Evolutionary conservation across 768 basidiomycete species (phyloP).

Genomic region (Lyophyllum atratum): DNA sequence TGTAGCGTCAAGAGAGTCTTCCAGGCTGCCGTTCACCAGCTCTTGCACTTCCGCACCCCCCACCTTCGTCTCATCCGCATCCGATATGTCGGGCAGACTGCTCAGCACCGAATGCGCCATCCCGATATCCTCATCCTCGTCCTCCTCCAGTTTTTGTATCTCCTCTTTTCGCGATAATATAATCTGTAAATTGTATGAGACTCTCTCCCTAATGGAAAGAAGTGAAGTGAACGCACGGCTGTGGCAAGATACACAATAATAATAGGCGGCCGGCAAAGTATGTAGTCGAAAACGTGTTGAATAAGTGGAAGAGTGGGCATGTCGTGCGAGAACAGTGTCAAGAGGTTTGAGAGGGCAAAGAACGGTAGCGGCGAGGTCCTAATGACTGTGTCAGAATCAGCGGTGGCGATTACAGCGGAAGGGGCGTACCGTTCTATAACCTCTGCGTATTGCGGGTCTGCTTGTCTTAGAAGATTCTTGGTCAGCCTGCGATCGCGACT

Average conservation of each 20-base stretch:
- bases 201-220: not conserved
- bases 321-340: slow-evolving; percentile 93
- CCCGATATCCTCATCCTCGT: slow-evolving; percentile 58
- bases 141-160: slow-evolving; percentile 58
- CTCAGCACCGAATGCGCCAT: slow-evolving; percentile 80
- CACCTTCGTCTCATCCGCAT: not conserved
- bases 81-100: slow-evolving; percentile 59
- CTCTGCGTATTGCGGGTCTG: slow-evolving; percentile 69
- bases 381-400: not conserved
- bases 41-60: not conserved
- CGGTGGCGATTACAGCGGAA: not conserved
- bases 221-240: slow-evolving; percentile 57
- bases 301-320: slow-evolving; percentile 87
- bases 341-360: slow-evolving; percentile 85
- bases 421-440: slow-evolving; percentile 63
- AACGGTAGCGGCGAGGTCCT: slow-evolving; percentile 84
- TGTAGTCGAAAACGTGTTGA: slow-evolving; percentile 90
- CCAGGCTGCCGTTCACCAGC: not conserved
- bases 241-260: slow-evolving; percentile 80
- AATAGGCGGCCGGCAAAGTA: slow-evolving; percentile 82
- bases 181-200: slow-evolving; percentile 46
- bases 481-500: slow-evolving; percentile 56
- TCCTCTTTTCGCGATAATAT: slow-evolving; percentile 73
- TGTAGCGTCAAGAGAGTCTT: not conserved
- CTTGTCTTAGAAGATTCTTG: slow-evolving; percentile 69